These are phyloP conservation scores for Papiliotrema nemorosa DNA, from an alignment of 1,284 basidiomycete species.

Conservation along the genomic window DNA sequence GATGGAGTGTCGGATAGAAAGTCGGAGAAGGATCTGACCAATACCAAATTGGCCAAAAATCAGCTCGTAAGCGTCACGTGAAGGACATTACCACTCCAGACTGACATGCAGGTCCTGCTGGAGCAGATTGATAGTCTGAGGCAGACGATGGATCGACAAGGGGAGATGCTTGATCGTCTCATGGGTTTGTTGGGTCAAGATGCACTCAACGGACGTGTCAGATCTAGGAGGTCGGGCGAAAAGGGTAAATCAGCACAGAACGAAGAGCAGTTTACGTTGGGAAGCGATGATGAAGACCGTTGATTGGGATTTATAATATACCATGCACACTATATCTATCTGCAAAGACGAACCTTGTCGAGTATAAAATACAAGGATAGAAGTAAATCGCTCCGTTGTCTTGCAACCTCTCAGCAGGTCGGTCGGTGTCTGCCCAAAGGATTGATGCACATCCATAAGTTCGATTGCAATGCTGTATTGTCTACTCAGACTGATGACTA, in stretches of 20 bases:
- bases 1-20: neutral
- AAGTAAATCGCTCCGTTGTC: no score
- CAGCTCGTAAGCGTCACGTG: slow-evolving; percentile 35
- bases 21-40: slow-evolving; percentile 24
- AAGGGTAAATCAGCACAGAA: slow-evolving; percentile 1
- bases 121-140: slow-evolving; percentile 45
- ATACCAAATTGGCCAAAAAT: slow-evolving; percentile 49
- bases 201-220: neutral
- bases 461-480: no score
- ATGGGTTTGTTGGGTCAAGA: slow-evolving; percentile 14
- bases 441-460: no score
- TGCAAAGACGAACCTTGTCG: no score
- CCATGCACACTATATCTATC: no score
- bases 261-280: slow-evolving; percentile 24
- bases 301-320: neutral
- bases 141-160: slow-evolving; percentile 42
- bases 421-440: no score
- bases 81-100: neutral
- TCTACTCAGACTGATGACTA: no score
- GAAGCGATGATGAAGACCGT: slow-evolving; percentile 22
- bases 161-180: slow-evolving; percentile 30
- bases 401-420: no score
- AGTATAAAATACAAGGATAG: no score
- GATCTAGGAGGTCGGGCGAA: neutral
- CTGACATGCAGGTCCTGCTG: slow-evolving; percentile 31